These are phyloP conservation scores for Capillidium rhysosporum DNA, from an alignment of 371 early-diverging fungal species.

Conservation along the genomic window DNA sequence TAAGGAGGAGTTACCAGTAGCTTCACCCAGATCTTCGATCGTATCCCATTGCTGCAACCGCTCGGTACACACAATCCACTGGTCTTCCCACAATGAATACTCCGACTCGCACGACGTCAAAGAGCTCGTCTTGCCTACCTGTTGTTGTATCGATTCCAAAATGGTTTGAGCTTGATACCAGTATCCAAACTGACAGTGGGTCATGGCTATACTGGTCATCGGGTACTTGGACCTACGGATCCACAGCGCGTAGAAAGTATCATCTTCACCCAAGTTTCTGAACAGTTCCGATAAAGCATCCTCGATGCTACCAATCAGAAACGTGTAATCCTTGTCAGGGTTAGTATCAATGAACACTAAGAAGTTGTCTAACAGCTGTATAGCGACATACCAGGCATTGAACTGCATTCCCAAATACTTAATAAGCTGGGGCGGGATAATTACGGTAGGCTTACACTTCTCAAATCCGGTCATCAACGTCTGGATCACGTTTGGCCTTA, in stretches of 20 bases:
- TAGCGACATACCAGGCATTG: constrained; percentile 77
- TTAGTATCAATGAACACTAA: constrained; percentile 11
- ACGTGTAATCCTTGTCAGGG: constrained; percentile 16
- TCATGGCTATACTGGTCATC: constrained; percentile 92
- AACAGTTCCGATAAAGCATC: constrained; percentile 82
- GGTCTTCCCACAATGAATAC: constrained; percentile 93
- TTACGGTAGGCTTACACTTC: constrained; percentile 43
- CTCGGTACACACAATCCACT: constrained; percentile 85
- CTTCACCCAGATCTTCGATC: constrained; percentile 75
- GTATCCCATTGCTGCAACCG: constrained; percentile 98
- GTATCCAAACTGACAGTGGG: constrained; percentile 86
- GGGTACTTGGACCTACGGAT: constrained; percentile 74
- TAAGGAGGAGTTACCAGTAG: constrained; percentile 66
- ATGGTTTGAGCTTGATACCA: constrained; percentile 83
- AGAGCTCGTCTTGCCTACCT: constrained; percentile 69
- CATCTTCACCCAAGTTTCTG: constrained; percentile 52
- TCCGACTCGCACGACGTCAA: constrained; percentile 92
- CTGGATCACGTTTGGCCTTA: constrained; percentile 84
- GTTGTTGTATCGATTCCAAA: constrained; percentile 87
- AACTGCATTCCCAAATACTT: constrained; percentile 78
- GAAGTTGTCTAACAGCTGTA: constrained; percentile 46
- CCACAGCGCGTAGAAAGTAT: constrained; percentile 88
- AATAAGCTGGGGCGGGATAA: constrained; percentile 79
- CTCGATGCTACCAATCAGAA: constrained; percentile 43
- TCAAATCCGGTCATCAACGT: constrained; percentile 69